These are phyloP conservation scores for Starmerella stigmatis DNA, from an alignment of 805 yeast species.

Conservation along the genomic window DNA sequence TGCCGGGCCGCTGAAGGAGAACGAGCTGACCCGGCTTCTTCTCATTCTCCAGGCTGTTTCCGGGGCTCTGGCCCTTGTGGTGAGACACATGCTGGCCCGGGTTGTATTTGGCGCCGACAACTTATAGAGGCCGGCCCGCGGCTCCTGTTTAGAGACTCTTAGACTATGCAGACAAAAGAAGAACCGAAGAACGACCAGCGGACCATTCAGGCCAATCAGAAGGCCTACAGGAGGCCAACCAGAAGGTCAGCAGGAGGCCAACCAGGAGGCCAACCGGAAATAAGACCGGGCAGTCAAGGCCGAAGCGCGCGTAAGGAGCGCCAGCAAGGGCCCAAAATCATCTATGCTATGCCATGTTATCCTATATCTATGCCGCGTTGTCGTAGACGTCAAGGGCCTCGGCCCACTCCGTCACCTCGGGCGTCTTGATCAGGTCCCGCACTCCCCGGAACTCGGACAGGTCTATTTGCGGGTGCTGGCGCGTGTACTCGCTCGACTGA, in stretches of 20 bases:
- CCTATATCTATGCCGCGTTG: background rate
- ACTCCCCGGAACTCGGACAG: slow-evolving; percentile 63
- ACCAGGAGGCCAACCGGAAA: too few species aligned
- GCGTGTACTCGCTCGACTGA: slow-evolving; percentile 55
- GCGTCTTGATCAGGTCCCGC: slow-evolving; percentile 51
- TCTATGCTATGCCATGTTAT: too few species aligned
- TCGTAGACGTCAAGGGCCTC: slow-evolving; percentile 33
- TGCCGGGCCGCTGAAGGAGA: slow-evolving; percentile 88
- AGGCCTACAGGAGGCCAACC: too few species aligned
- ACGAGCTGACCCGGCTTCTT: slow-evolving; percentile 51
- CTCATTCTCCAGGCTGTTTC: slow-evolving; percentile 51
- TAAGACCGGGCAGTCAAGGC: too few species aligned
- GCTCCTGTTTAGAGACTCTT: too few species aligned
- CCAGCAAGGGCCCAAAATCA: too few species aligned
- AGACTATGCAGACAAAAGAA: too few species aligned
- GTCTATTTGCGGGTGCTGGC: slow-evolving; percentile 44
- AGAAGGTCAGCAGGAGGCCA: too few species aligned
- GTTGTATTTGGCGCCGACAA: slow-evolving; percentile 86
- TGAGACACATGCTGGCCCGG: slow-evolving; percentile 77
- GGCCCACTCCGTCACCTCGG: slow-evolving; percentile 60
- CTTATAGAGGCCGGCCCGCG: too few species aligned
- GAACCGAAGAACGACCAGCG: too few species aligned
- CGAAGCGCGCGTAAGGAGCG: too few species aligned
- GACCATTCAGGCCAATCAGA: too few species aligned
- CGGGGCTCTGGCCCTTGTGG: slow-evolving; percentile 56